Evolutionary conservation across 306 rosid genomes (phyloP), one percentile per base, ranked within the genome.

Genomic region (Medicago lupulina): DNA sequence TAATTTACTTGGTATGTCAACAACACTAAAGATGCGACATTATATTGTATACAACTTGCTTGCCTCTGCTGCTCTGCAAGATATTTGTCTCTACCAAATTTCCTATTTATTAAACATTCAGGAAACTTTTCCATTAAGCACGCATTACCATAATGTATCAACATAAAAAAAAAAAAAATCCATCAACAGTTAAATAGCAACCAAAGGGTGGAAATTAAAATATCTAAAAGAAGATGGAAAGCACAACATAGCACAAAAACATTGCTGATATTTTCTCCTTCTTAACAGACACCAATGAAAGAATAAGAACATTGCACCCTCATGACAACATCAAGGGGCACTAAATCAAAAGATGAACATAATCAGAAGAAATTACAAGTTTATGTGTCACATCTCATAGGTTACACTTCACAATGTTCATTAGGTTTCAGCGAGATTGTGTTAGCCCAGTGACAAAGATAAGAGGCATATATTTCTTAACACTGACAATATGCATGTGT

Each of bases 31-130:
- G 38, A 74, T 31, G 55, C 59, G 47, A 47, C 15, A 14, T 65
- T 46, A 15, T 12, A 41, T 41, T 16, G 47, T 55, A 73, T 38
- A 74, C 34, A 74, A 67, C 51, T 47, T 59, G 71, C 54, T 21
- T 41, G 31, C 69, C 63, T 76, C 71, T 19, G 71, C 69, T 44
- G 57, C 63, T 76, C 71, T 19, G 71, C 69, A 55, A 66, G 70
- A 16, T 19, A 50, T 68, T 75, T 67, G 25, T 47, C 15, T 38
- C 61, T 31, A 66, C 46, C 23, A 9, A 65, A 55, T 14, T 54
- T 79, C 46, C 34, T 54, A 43, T 25, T 34, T 19, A 63, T 15
- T 25, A 63, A 47, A 65, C 62, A 59, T n/a, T 67, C 49, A 60
- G 7, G 38, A 44, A 57, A 70, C 19, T 47, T 44, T 58, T 74